These are phyloP conservation scores for Syzygium aromaticum DNA, from an alignment of 345 rosid genomes.

Conservation along the genomic window DNA sequence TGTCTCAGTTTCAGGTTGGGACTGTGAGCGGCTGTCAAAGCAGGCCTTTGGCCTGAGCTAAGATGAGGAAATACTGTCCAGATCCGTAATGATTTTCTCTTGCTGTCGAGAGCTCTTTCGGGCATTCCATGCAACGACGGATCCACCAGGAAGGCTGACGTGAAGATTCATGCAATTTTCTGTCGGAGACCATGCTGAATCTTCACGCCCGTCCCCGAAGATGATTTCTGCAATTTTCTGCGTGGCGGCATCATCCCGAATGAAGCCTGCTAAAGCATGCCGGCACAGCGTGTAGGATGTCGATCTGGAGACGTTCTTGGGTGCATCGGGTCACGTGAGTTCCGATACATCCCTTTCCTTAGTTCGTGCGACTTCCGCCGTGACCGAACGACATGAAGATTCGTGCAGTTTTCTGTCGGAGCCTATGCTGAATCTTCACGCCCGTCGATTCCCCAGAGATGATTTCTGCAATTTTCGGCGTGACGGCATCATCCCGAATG, in stretches of 20 bases:
- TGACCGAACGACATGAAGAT: not conserved
- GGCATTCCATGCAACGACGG: not conserved
- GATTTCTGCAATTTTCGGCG: not conserved
- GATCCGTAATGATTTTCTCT: not conserved
- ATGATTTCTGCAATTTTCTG: not conserved
- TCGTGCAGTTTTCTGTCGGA: not conserved
- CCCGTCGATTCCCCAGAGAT: not conserved
- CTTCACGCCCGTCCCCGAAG: not conserved
- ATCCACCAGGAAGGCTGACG: not conserved
- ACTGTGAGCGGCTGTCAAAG: not conserved
- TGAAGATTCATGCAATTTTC: not conserved
- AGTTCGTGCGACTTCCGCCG: not conserved
- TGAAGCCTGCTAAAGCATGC: not conserved
- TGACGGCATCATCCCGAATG: not conserved
- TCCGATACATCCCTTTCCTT: not conserved
- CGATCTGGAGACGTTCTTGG: not conserved
- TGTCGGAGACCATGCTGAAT: too few relatives aligned
- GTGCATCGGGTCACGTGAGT: not conserved
- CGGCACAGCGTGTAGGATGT: not conserved
- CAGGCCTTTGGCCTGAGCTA: not conserved
- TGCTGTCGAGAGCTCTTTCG: not conserved
- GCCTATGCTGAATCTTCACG: too few relatives aligned
- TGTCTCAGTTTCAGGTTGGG: not conserved
- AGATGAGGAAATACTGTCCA: not conserved
- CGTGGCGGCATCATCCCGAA: not conserved